These are phyloP conservation scores for Aaosphaeria arxii DNA, from an alignment of 2,329 filamentous ascomycete genomes.

Conservation along the genomic window DNA sequence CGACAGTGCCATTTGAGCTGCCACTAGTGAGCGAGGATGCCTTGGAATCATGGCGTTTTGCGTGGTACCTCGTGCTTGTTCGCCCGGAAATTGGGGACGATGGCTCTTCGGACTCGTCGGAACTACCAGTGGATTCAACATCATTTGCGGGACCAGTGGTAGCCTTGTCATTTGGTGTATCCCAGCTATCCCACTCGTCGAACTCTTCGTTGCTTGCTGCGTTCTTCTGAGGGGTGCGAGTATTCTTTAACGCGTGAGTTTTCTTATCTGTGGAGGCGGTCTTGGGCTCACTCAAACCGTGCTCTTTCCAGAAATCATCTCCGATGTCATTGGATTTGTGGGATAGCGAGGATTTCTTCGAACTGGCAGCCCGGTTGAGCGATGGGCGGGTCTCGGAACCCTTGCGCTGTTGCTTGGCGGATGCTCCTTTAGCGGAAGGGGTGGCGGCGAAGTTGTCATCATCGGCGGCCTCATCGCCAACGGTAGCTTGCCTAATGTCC, in stretches of 20 bases:
- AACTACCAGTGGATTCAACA: constrained; percentile 37
- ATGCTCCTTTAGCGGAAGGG: constrained; percentile 22
- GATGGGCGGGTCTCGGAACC: constrained; percentile 25
- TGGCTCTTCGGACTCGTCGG: constrained; percentile 50
- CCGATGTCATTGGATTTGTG: constrained; percentile 34
- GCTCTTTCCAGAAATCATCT: constrained; percentile 43
- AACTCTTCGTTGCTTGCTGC: constrained; percentile 41
- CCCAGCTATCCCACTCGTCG: constrained; percentile 58
- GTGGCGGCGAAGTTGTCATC: constrained; percentile 45
- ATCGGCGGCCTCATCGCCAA: constrained; percentile 83
- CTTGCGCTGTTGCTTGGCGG: constrained; percentile 25
- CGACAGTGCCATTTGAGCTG: constrained; percentile 23
- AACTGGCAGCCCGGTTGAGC: constrained; percentile 29
- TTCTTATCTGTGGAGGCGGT: constrained; percentile 33
- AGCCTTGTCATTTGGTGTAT: constrained; percentile 42
- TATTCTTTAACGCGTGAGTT: constrained; percentile 36
- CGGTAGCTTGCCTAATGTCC: constrained; percentile 90
- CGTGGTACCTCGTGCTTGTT: constrained; percentile 50
- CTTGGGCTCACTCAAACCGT: constrained; percentile 40
- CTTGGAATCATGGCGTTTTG: constrained; percentile 37
- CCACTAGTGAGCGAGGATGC: constrained; percentile 31
- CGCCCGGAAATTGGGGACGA: constrained; percentile 39
- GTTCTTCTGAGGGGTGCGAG: constrained; percentile 37
- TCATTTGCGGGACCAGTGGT: constrained; percentile 32
- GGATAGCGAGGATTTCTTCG: constrained; percentile 20